A percentile compares a stretch with the other conserved stretches of the same genome.
Conservation (phyloP, 108 stramenopile species). For the Conticribra weissflogii region DNA sequence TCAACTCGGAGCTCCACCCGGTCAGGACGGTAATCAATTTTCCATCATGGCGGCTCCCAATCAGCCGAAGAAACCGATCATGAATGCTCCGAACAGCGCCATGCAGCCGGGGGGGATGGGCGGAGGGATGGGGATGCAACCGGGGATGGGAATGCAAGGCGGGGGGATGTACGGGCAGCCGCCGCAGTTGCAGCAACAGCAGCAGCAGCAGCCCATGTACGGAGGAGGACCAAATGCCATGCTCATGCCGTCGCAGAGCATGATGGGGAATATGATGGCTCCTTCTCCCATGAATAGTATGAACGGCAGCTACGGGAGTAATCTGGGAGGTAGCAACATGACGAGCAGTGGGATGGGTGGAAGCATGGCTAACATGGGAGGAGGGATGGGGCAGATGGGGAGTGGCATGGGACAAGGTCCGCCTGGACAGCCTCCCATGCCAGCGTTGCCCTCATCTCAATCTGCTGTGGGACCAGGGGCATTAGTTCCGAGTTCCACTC, state of each 20-base stretch:
- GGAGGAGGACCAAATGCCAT: slow-evolving; percentile 4
- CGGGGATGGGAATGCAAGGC: not conserved
- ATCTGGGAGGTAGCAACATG: too few relatives aligned
- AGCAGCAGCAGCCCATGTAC: slow-evolving; percentile 7
- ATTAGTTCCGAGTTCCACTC: slow-evolving; percentile 61
- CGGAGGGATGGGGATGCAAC: slow-evolving; percentile 9
- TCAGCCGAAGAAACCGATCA: slow-evolving; percentile 1
- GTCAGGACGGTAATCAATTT: slow-evolving; percentile 2
- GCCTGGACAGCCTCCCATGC: not conserved
- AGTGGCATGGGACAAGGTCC: too few relatives aligned
- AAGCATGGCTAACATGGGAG: not conserved
- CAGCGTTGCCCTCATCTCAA: slow-evolving; percentile 1
- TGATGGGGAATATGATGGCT: slow-evolving; percentile 4
- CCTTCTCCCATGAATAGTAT: slow-evolving; percentile 3
- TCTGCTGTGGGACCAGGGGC: slow-evolving; percentile 45
- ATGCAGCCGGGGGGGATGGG: slow-evolving; percentile 30
- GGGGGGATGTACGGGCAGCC: slow-evolving; percentile 24
- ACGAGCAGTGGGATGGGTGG: not conserved
- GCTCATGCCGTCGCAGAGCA: slow-evolving; percentile 23
- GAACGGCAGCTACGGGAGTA: not conserved
- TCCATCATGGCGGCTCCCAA: too few relatives aligned
- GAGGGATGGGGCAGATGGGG: too few relatives aligned
- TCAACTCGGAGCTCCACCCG: not conserved
- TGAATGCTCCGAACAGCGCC: not conserved
- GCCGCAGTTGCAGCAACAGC: slow-evolving; percentile 6